phyloP scores from a whole-genome alignment of 768 basidiomycete species.

The Collybia sp. region DNA sequence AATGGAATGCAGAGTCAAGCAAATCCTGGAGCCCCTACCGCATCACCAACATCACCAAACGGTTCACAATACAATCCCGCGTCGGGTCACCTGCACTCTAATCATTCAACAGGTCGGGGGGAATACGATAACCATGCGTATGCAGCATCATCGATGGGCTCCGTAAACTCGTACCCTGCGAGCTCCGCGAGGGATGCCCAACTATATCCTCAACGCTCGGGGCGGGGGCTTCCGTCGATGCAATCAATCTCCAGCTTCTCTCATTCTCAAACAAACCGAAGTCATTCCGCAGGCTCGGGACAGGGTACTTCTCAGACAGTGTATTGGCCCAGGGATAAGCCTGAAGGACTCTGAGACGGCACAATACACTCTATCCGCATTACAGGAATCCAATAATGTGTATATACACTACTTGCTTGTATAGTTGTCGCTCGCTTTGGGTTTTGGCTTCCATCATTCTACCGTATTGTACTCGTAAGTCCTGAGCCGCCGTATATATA shows the following conservation, averaged over 20 bases:
- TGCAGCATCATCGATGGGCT: conserved; percentile 21
- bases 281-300: conserved; percentile 6
- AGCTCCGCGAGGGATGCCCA: conserved; percentile 11
- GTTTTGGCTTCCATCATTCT: neutral
- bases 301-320: conserved; percentile 5
- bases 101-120: conserved; percentile 9
- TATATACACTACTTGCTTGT: too few species aligned
- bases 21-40: conserved; percentile 23
- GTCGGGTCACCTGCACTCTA: conserved; percentile 20
- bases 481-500: conserved; percentile 1
- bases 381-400: too few species aligned
- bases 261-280: conserved; percentile 7
- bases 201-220: conserved; percentile 12
- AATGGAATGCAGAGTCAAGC: conserved; percentile 25
- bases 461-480: conserved; percentile 2
- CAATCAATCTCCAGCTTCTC: conserved; percentile 13
- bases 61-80: conserved; percentile 4
- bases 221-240: conserved; percentile 10
- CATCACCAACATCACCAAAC: conserved; percentile 13
- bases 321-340: conserved; percentile 16
- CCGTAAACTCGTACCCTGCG: conserved; percentile 18
- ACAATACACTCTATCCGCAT: neutral
- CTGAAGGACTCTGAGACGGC: neutral
- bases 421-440: conserved; percentile 1
- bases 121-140: conserved; percentile 17